Evolutionary conservation across 2,329 filamentous ascomycete genomes (phyloP), one percentile per base, ranked within the genome.

Genomic region (Leptographium radiaticola): DNA sequence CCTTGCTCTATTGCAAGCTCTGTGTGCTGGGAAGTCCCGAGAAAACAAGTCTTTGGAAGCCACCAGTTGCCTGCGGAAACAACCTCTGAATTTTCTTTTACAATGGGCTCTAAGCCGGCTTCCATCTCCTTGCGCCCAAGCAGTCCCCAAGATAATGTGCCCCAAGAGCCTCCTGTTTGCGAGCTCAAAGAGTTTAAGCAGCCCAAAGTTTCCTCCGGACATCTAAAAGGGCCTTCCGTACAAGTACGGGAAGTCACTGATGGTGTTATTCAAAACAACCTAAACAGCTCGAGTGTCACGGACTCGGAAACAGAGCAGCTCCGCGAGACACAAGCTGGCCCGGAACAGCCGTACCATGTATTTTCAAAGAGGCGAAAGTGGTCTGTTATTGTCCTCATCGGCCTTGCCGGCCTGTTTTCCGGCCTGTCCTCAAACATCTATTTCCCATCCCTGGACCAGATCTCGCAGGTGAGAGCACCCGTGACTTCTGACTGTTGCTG

Each of bases 391-490:
- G n/a, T 46, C 10, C 47, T 52, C 6, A 52, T 52, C 15, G 51
- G 51, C 15, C 33, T 20, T 31, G 51, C 51, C 4, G 51, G 51
- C 2, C 25, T 52, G 2, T 52, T 52, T 33, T 52, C 51, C 12
- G 51, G 51, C 18, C 15, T 52, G 15, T 52, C 51, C 4, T 52
- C 51, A 15, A 52, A 52, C 15, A 52, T 52, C 4, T 52, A 52
- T 34, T 52, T 52, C 11, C 51, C 51, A 1, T 39, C 51, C 2
- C 43, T 52, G 12, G 16, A 20, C 7, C 43, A 46, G 7, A 52
- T 52, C n/a, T 20, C 51, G 11, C 16, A 36, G 15, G 51, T 52
- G 39, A 49, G 31, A 9, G 11, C 45, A 10, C 16, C 45, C 31
- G 4, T 30, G 7, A 2, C 31, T 31, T 33, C 13, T 46, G 15